phyloP scores from a whole-genome alignment of 2,329 filamentous ascomycete species.

The Pleurostoma richardsiae region DNA sequence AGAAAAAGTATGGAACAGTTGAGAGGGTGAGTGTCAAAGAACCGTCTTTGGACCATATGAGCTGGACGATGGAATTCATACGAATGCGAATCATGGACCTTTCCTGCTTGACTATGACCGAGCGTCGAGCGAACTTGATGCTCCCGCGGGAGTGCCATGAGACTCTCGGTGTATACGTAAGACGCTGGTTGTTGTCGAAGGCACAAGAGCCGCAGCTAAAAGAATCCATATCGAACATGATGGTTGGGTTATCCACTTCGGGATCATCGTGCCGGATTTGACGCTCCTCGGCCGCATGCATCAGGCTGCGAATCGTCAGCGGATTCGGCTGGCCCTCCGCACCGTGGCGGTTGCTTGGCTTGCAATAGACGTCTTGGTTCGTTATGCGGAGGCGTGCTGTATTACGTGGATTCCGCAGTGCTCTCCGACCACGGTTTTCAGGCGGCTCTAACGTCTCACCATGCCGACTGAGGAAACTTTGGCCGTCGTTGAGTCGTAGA shows the following conservation, averaged over 20 bases:
- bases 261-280: background rate
- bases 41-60: conserved; percentile 29
- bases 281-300: conserved; percentile 11
- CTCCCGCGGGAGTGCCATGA: no score
- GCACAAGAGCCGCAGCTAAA: conserved; percentile 39
- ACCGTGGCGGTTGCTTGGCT: conserved; percentile 7
- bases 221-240: conserved; percentile 4
- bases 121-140: no score
- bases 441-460: conserved; percentile 7
- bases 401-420: conserved; percentile 3
- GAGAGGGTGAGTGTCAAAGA: conserved; percentile 44
- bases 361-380: conserved; percentile 21
- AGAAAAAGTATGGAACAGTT: conserved; percentile 26
- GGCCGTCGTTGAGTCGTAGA: conserved; percentile 29
- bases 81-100: conserved; percentile 36
- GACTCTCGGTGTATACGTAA: no score
- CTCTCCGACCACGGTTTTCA: conserved; percentile 1
- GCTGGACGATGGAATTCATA: conserved; percentile 40
- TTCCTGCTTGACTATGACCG: no score
- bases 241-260: conserved; percentile 2
- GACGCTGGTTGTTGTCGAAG: conserved; percentile 27
- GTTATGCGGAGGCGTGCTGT: conserved; percentile 21
- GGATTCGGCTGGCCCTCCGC: conserved; percentile 3
- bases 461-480: conserved; percentile 33
- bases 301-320: conserved; percentile 13